Base-by-base conservation (phyloP, 768 basidiomycete genomes). In the Lactifluus volemus region DNA sequence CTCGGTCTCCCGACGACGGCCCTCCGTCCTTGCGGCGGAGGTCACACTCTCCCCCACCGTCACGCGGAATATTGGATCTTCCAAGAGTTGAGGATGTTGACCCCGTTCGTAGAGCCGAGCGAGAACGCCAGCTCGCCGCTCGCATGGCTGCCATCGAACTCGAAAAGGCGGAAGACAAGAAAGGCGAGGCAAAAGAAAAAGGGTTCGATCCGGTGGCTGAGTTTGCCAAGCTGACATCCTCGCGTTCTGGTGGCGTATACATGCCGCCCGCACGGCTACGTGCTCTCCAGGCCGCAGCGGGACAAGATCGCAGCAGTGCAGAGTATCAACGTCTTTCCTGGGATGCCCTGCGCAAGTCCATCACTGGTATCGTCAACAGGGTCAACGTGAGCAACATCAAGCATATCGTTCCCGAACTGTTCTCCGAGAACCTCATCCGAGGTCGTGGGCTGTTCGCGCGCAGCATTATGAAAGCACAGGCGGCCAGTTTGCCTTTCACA, bases 301-400 rank as follows among this genome's bases (percentile, higher is more conserved):
- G 83, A 6, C 75, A 79, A 63, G 92, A 97, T 78, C 95, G 95
- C 76, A 77, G 79, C 50, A 88, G 89, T 61, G 68, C 86, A 19
- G 95, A 97, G 74, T 98, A 89, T 73, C 97, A 99, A 73, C 82
- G 97, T 10, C 75, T 99, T 61, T 90, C 92, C 10, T 99, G 97
- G 97, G 97, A 99, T 70, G 97, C 97, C 2, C 76, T 99, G 61
- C 86, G 95, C 70, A 99, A 99, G 75, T 91, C 88, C 53, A 89
- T 99, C 69, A 98, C 97, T 32, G 97, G 97, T 92, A 88, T 98
- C 67, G 96, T 98, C 79, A 99, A 99, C 79, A 89, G 97, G 79
- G 92, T 99, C 76, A 98, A 98, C 73, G 81, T 93, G 19, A 80
- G 86, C 67, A 98, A 98, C 72, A 99, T 99, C 82, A 97, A 98